A percentile compares a stretch with the other conserved stretches of the same genome.
Conservation (phyloP, 2,329 filamentous ascomycete genomes). For the Aspergillus aculeatinus region DNA sequence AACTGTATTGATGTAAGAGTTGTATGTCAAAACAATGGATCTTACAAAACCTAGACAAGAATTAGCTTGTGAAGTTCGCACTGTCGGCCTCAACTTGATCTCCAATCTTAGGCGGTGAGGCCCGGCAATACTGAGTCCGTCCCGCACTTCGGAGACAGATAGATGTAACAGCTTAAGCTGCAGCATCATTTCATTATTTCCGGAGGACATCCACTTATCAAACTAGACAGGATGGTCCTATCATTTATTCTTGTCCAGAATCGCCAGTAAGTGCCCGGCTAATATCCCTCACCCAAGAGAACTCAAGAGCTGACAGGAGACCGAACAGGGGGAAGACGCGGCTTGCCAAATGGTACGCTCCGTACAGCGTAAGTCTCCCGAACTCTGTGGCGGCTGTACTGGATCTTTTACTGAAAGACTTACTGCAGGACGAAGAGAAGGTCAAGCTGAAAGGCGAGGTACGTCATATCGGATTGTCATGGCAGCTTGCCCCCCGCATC, state of each 20-base stretch:
- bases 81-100: background rate
- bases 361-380: constrained; percentile 67
- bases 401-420: background rate
- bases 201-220: constrained; percentile 12
- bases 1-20: too few relatives aligned
- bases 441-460: constrained; percentile 98
- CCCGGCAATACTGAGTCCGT: constrained; percentile 29
- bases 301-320: constrained; percentile 21
- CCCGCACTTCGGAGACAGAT: constrained; percentile 27
- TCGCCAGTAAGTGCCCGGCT: constrained; percentile 63
- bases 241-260: constrained; percentile 91
- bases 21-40: background rate
- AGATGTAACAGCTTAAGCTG: background rate
- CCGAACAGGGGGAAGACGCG: constrained; percentile 85
- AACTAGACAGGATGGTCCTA: constrained; percentile 55
- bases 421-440: constrained; percentile 82
- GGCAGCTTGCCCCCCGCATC: background rate
- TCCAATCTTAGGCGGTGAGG: constrained; percentile 25
- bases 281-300: background rate
- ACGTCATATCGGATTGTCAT: constrained; percentile 28
- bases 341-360: constrained; percentile 97
- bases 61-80: background rate
- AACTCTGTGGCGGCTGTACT: background rate
- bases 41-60: background rate
- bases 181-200: background rate